Evolutionary conservation across 345 rosid species (phyloP), one percentile per base, ranked within the genome.

Genomic region (Rhizophora mangle): DNA sequence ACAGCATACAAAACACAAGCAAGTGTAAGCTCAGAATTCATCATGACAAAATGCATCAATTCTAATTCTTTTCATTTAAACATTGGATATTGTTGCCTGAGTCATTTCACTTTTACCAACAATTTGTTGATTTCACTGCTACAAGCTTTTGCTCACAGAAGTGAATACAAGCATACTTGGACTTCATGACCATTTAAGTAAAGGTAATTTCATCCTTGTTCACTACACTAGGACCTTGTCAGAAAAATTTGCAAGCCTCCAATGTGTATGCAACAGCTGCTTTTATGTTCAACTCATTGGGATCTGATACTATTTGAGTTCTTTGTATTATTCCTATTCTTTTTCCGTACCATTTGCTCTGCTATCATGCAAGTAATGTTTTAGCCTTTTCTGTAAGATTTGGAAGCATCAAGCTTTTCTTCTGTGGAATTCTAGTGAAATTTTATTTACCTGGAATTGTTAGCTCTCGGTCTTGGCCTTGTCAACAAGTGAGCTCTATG

Each of bases 11-110:
- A 60, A 82, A 75, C 75, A 73, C 79, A 72, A 74, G 64, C 85
- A 86, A 88, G 85, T 87, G 96, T 92, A 82, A 74, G 90, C 63
- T 61, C 39, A 43, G 37, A 53, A 52, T 30, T 64, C 54, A 27
- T 58, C 22, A 53, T 16, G 24, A 13, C 61, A 61, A 56, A 9
- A 11, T 32, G 1, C 9, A 27, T 21, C 24, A 18, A 18, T 19
- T 9, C 52, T 26, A 16, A 6, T 68, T 10, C 22, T 57, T 31
- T 16, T 1, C 4, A 15, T 52, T 9, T 8, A 22, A 16, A 52
- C 10, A 31, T 20, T 3, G n/a, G 16, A 1, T 20, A n/a, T 49
- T 47, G 53, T 63, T 19, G n/a, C 37, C 52, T 9, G 22, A 36
- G 3, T n/a, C 37, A 9, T 39, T 46, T 32, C 55, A 15, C 43